Evolutionary conservation across 495 filamentous ascomycete genomes (phyloP), one percentile per base, ranked within the genome.

Genomic region (Trichoderma virens): DNA sequence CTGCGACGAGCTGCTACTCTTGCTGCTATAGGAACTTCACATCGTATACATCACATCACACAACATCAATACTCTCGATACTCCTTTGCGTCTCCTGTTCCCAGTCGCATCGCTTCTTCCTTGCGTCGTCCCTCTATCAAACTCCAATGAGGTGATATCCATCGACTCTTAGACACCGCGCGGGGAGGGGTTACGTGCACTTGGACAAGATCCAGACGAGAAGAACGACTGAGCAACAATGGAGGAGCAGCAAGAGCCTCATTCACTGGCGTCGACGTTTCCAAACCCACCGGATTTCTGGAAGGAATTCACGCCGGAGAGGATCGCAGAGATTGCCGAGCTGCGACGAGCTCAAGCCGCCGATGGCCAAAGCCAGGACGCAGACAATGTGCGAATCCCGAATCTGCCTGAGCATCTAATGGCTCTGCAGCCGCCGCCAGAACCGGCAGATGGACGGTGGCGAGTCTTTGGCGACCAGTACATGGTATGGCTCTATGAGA

Each of bases 281-380:
- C 93, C 94, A 20, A 82, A 89, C 18, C 94, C 94, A 4, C 94
- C 94, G 25, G 87, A 89, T 3, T 92, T 96, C 79, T 98, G 91
- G 85, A 88, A 90, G 67, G 80, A 87, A 72, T 98, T 98, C 77
- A 97, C 91, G 0, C 70, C 83, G 3, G 84, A 88, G 0, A 97
- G 96, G 73, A 70, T 94, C 65, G 74, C 84, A 28, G 86, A 82
- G 38, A 82, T 95, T 59, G 79, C 88, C 39, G 68, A 80, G 68
- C 79, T 70, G 70, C 51, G 56, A 30, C 61, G 2, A 20, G 65
- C 34, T 18, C 31, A 32, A 62, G 39, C 51, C 35, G 43, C 27
- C 34, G 32, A 67, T 11, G 3, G 59, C 64, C 18, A 20, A n/a
- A 0, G 5, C 0, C 18, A 68, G 70, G 34, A 63, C 67, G 23